A percentile compares a stretch with the other conserved stretches of the same genome.
phyloP scores from a whole-genome alignment of 2,329 filamentous ascomycete species.

The Lasiodiplodia theobromae region DNA sequence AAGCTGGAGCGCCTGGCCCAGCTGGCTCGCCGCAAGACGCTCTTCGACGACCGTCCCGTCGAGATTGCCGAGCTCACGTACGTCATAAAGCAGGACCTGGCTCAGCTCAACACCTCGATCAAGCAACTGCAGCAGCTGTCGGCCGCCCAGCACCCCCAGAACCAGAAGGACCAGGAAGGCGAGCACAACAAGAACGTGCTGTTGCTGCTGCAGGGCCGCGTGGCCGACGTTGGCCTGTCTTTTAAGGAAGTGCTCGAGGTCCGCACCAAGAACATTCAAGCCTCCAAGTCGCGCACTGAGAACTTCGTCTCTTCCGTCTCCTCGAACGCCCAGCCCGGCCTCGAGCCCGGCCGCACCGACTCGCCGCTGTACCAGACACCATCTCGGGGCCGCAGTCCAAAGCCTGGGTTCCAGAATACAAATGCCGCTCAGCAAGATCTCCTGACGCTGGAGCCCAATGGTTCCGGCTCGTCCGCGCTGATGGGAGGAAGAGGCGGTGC shows the following conservation, averaged over 20 bases:
- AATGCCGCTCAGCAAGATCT: slow-evolving; percentile 66
- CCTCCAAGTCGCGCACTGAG: slow-evolving; percentile 87
- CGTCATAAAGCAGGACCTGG: slow-evolving; percentile 97
- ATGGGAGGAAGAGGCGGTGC: slow-evolving; percentile 20
- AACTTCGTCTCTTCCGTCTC: slow-evolving; percentile 95
- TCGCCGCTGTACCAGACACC: slow-evolving; percentile 88
- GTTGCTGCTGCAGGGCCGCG: slow-evolving; percentile 85
- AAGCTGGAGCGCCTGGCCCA: slow-evolving; percentile 94
- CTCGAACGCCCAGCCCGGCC: slow-evolving; percentile 56
- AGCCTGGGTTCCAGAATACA: slow-evolving; percentile 54
- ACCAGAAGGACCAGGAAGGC: slow-evolving; percentile 74
- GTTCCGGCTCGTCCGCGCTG: slow-evolving; percentile 41
- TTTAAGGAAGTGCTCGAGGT: slow-evolving; percentile 98
- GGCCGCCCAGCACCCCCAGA: slow-evolving; percentile 73
- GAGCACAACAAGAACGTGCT: slow-evolving; percentile 99
- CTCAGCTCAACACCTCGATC: slow-evolving; percentile 85
- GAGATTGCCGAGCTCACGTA: slow-evolving; percentile 98
- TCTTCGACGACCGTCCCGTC: slow-evolving; percentile 95
- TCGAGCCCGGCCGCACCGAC: slow-evolving; percentile 74
- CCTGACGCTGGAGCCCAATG: slow-evolving; percentile 78
- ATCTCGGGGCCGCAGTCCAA: slow-evolving; percentile 64
- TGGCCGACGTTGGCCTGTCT: slow-evolving; percentile 90
- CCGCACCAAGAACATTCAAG: slow-evolving; percentile 97
- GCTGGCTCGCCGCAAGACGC: slow-evolving; percentile 91
- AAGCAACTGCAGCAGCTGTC: slow-evolving; percentile 80